phyloP scores from a whole-genome alignment of 257 asterid genomes.

The Cruciata laevipes region DNA sequence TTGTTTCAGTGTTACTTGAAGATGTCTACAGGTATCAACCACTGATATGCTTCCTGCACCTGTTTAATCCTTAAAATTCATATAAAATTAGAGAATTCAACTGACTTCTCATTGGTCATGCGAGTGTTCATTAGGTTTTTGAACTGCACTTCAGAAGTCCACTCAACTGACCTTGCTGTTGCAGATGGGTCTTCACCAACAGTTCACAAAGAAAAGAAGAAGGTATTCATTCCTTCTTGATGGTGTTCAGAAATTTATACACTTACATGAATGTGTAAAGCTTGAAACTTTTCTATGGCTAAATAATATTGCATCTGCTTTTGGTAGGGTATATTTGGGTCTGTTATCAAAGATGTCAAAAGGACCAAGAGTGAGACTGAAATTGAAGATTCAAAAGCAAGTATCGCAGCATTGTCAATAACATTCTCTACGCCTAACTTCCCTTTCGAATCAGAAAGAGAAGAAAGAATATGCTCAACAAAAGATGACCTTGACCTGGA shows the following conservation, averaged over 20 bases:
- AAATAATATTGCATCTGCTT: background rate
- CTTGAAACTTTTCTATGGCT: background rate
- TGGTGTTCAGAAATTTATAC: background rate
- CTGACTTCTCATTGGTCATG: constrained; percentile 11
- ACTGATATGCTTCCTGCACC: background rate
- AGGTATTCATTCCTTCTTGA: constrained; percentile 36
- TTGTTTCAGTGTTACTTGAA: constrained; percentile 53
- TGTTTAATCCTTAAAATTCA: background rate
- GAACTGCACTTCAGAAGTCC: constrained; percentile 51
- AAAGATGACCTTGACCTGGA: constrained; percentile 53
- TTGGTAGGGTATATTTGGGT: constrained; percentile 64
- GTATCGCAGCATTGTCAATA: constrained; percentile 45
- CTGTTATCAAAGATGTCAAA: constrained; percentile 61
- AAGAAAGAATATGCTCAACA: constrained; percentile 29
- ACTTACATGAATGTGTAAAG: background rate
- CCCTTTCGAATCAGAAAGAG: constrained; percentile 36
- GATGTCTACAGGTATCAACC: constrained; percentile 58
- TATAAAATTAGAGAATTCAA: background rate
- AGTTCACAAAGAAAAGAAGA: constrained; percentile 70
- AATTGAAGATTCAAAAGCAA: constrained; percentile 40
- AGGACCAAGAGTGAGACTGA: constrained; percentile 46
- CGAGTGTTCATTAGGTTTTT: constrained; percentile 36
- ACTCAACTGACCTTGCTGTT: constrained; percentile 38
- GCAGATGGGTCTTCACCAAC: constrained; percentile 40
- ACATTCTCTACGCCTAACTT: constrained; percentile 60